Evolutionary conservation across 176 grass and related monocot species (phyloP).

Genomic region (Aegilops umbellulata): DNA sequence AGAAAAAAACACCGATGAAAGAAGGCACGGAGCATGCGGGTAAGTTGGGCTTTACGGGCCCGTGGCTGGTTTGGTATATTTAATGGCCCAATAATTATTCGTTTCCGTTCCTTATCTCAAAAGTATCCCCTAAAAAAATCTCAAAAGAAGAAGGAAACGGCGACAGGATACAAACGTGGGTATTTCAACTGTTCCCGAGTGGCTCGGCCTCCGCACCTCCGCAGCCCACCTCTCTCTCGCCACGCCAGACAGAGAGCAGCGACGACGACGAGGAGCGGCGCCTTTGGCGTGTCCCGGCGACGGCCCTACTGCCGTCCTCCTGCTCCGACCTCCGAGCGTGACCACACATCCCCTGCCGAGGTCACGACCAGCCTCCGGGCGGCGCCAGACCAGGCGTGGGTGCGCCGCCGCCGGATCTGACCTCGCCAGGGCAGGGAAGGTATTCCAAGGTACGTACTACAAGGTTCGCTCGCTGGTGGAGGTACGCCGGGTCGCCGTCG

Average conservation of each 20-base stretch:
- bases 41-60: too few species aligned
- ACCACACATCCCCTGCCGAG: neutral
- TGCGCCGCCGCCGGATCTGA: neutral
- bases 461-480: neutral
- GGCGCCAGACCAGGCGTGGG: neutral
- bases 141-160: neutral
- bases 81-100: too few species aligned
- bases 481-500: neutral
- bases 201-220: neutral
- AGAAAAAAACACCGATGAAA: too few species aligned
- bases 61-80: too few species aligned
- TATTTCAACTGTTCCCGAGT: neutral
- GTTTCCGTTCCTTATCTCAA: neutral
- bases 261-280: neutral
- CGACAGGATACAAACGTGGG: too few species aligned
- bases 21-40: too few species aligned
- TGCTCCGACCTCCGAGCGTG: neutral
- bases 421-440: neutral
- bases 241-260: neutral
- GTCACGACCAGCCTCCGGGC: neutral
- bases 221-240: neutral
- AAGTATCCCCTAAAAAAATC: neutral
- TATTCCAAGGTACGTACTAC: neutral
- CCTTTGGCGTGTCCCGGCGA: neutral
- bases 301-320: neutral